A percentile compares a stretch with the other conserved stretches of the same genome.
phyloP scores from a whole-genome alignment of 352 stramenopile species.

The Globisporangium perplexum region DNA sequence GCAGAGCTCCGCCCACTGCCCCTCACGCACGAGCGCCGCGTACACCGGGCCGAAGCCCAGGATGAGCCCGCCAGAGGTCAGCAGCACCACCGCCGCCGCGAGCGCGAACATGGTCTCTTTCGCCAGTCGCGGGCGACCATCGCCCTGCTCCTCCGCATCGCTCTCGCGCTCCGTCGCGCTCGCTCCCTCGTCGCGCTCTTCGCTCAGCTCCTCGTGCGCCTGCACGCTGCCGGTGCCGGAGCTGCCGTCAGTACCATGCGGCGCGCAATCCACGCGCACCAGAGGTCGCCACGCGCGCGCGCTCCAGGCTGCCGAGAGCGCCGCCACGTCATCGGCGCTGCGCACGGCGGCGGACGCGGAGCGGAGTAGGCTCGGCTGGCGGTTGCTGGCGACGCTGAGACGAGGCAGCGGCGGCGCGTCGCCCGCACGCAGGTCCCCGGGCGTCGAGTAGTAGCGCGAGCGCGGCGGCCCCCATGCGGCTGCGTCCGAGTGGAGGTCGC shows the following conservation, averaged over 20 bases:
- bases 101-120: conserved; percentile 66
- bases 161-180: neutral
- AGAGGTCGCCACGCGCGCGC: neutral
- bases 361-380: conserved; percentile 7
- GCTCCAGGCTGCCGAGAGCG: neutral
- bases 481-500: conserved; percentile 22
- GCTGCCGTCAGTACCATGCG: neutral
- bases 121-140: conserved; percentile 24
- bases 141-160: no score
- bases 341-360: conserved; percentile 6
- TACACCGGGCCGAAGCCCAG: conserved; percentile 77
- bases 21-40: conserved; percentile 52
- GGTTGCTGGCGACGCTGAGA: conserved; percentile 7
- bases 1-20: conserved; percentile 68
- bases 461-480: neutral
- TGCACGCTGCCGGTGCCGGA: neutral
- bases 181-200: neutral
- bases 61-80: conserved; percentile 65
- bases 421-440: conserved; percentile 4
- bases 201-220: neutral
- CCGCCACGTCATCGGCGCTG: conserved; percentile 6
- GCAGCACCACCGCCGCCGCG: conserved; percentile 48
- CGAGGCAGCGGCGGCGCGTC: neutral
- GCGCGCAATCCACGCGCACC: neutral
- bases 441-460: conserved; percentile 15